phyloP scores from a whole-genome alignment of 2,329 filamentous ascomycete species.

The Lachnellula suecica region DNA sequence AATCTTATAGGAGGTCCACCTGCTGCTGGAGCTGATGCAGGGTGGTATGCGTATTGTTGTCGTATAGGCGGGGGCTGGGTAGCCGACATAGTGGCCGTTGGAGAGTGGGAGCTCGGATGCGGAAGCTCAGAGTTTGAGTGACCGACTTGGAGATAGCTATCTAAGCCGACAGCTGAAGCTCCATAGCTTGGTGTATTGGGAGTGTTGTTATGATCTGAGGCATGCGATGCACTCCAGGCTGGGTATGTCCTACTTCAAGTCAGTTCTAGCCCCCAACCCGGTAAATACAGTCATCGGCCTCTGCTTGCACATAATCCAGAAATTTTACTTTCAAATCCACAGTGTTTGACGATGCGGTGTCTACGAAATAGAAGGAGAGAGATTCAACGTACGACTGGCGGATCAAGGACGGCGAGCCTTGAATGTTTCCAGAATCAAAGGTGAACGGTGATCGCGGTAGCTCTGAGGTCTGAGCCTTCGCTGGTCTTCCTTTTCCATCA shows the following conservation, averaged over 20 bases:
- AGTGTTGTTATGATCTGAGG: conserved; percentile 26
- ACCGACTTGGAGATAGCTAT: conserved; percentile 29
- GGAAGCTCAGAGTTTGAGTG: conserved; percentile 22
- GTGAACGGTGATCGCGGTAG: conserved; percentile 32
- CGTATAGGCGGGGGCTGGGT: conserved; percentile 11
- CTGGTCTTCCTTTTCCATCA: conserved; percentile 21
- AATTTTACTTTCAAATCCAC: neutral
- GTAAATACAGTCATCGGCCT: neutral
- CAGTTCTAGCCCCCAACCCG: conserved; percentile 10
- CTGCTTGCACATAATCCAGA: conserved; percentile 1
- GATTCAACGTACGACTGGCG: conserved; percentile 29
- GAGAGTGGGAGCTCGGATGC: conserved; percentile 14
- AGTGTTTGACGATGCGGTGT: neutral
- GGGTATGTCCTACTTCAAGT: conserved; percentile 26
- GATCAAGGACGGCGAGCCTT: conserved; percentile 27
- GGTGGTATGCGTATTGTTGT: conserved; percentile 20
- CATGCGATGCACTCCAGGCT: conserved; percentile 26
- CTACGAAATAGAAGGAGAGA: neutral
- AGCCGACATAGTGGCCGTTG: conserved; percentile 16
- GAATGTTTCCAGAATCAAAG: conserved; percentile 30
- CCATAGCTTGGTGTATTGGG: conserved; percentile 27
- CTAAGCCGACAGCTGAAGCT: conserved; percentile 16
- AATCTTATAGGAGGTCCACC: conserved; percentile 20
- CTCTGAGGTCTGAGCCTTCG: conserved; percentile 27
- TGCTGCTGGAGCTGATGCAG: conserved; percentile 13